Base-by-base conservation (phyloP, 164 flowering plant genomes). In the Macadamia tetraphylla region DNA sequence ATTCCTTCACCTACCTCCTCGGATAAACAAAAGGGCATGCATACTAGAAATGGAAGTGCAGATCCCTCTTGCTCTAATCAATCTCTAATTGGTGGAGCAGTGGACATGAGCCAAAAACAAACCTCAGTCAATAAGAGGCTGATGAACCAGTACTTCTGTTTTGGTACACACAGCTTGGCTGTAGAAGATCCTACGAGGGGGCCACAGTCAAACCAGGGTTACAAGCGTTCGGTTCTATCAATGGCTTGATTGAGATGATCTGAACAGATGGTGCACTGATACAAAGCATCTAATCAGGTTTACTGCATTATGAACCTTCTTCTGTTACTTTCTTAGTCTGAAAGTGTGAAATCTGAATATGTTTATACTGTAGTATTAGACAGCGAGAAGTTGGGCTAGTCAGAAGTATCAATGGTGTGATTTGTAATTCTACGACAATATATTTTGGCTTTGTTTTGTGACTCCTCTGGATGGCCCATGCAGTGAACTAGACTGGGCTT, bases 101-200 rank as follows among this genome's bases (percentile, higher is more conserved):
- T 65, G 35, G 44, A 66, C 44, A 48, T 66, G 73, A 69, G 65
- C 44, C 68, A 42, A 17, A 84, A 74, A 44, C 78, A 80, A 46
- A 49, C 64, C 51, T 78, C 87, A 11, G 49, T 76, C 11, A 80
- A 82, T 51, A 82, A 79, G 75, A 82, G 71, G 79, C 48, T 83
- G 81, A 87, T 90, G 89, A 93, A 89, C 71, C 81, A 83, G 64
- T 88, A 85, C 68, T 81, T 93, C 63, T 85, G 94, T 69, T 85
- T 90, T 52, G 97, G 98, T 2, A 86, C 88, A 43, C 91, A 87
- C 59, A 83, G 89, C 18, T 58, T 86, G 8, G 81, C 84, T 12
- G 75, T 77, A 61, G 87, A 89, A 64, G 79, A 84, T 43, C 53
- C 82, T 0, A 65, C 62, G 13, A 68, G 49, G 48, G 62, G 65